Percentiles rank a stretch among this genome's conserved stretches.
phyloP scores from a whole-genome alignment of 176 grass and related monocot species.

The Paspalum vaginatum region DNA sequence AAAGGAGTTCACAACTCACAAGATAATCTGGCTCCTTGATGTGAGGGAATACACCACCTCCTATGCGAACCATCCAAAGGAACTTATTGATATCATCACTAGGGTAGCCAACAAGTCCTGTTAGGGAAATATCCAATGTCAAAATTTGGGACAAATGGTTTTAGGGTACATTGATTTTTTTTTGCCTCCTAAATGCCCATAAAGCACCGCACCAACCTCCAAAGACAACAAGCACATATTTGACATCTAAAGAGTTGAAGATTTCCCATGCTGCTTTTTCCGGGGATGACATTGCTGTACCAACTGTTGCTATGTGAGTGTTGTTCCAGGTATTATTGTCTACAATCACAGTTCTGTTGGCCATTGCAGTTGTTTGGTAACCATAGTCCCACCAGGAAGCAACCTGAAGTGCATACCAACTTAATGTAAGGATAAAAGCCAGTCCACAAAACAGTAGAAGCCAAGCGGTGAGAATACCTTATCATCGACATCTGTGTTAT shows the following conservation, averaged over 20 bases:
- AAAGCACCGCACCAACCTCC: slow-evolving; percentile 63
- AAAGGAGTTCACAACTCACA: slow-evolving; percentile 60
- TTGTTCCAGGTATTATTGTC: slow-evolving; percentile 99
- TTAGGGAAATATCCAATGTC: slow-evolving; percentile 42
- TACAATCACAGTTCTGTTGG: slow-evolving; percentile 98
- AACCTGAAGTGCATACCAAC: slow-evolving; percentile 54
- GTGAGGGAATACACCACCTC: slow-evolving; percentile 98
- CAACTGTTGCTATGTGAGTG: slow-evolving; percentile 99
- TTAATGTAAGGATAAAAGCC: slow-evolving; percentile 24
- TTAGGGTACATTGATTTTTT: neutral
- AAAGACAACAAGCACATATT: slow-evolving; percentile 99
- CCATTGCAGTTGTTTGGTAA: slow-evolving; percentile 99
- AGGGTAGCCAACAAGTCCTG: slow-evolving; percentile 99
- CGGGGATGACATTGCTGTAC: slow-evolving; percentile 98
- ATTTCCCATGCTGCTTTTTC: slow-evolving; percentile 99
- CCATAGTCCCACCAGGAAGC: slow-evolving; percentile 99
- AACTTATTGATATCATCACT: slow-evolving; percentile 99
- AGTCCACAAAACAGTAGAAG: slow-evolving; percentile 24
- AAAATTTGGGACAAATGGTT: slow-evolving; percentile 39
- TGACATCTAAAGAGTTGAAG: slow-evolving; percentile 96
- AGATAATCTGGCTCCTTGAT: slow-evolving; percentile 99
- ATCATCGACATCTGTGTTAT: slow-evolving; percentile 99
- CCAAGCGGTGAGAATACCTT: slow-evolving; percentile 57
- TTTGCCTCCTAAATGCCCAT: neutral
- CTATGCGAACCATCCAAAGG: slow-evolving; percentile 99